Evolutionary conservation across 2,329 filamentous ascomycete genomes (phyloP).

Genomic region (Trichoderma atrobrunneum): DNA sequence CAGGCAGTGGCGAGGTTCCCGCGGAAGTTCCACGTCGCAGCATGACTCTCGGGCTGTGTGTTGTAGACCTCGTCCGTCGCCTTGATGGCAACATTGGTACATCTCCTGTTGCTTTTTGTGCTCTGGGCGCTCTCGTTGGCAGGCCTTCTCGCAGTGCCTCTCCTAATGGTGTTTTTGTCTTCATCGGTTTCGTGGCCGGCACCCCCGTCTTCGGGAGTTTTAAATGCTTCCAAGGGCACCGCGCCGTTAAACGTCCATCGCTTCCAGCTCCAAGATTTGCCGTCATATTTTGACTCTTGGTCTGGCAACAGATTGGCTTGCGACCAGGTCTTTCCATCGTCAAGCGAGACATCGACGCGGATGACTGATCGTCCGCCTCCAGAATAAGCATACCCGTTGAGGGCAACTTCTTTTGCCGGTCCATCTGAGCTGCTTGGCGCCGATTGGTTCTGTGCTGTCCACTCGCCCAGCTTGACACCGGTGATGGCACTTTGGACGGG

Average conservation of each 20-base stretch:
- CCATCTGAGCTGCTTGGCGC: background rate
- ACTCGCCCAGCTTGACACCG: slow-evolving; percentile 42
- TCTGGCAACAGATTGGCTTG: slow-evolving; percentile 59
- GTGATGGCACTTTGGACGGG: slow-evolving; percentile 67
- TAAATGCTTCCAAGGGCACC: slow-evolving; percentile 38
- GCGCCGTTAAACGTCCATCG: slow-evolving; percentile 57
- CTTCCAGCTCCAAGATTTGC: slow-evolving; percentile 62
- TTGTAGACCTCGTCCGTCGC: slow-evolving; percentile 66
- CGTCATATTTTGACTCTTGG: slow-evolving; percentile 37
- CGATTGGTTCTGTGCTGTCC: slow-evolving; percentile 21
- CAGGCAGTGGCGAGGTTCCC: slow-evolving; percentile 67
- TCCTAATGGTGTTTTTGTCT: slow-evolving; percentile 14
- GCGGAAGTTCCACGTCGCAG: slow-evolving; percentile 60
- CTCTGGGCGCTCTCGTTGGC: background rate
- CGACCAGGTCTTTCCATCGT: slow-evolving; percentile 62
- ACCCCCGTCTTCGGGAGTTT: slow-evolving; percentile 7
- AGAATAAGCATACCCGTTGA: slow-evolving; percentile 65
- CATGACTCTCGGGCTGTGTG: slow-evolving; percentile 60
- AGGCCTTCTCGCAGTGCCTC: background rate
- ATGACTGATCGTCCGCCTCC: slow-evolving; percentile 64
- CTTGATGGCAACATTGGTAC: slow-evolving; percentile 59
- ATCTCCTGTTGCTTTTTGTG: slow-evolving; percentile 29
- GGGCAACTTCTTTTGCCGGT: slow-evolving; percentile 32
- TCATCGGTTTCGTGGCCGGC: background rate
- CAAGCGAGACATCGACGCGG: slow-evolving; percentile 64